Base-by-base conservation (phyloP, 345 rosid genomes). In the Aquilaria sinensis region DNA sequence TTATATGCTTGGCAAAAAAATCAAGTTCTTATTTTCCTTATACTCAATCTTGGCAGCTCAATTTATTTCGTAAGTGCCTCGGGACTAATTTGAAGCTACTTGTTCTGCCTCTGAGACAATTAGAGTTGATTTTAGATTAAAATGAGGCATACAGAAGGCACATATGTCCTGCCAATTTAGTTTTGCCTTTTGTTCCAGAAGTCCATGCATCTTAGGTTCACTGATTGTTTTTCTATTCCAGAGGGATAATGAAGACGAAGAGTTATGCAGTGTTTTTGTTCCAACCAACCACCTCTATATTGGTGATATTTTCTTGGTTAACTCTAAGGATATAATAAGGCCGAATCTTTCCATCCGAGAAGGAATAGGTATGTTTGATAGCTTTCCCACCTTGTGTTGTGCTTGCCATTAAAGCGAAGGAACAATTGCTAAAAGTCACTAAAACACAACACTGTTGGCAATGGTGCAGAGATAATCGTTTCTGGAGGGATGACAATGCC, bases 401-500 rank as follows among this genome's bases (percentile, higher is more conserved):
- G 53, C 32, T 53, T 9, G 43, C n/a, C 59, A 15, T 10, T 14
- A 46, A 14, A 23, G 41, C 37, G 13, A 29, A 37, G 66, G 34
- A 63, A 23, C 33, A 23, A 56, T 34, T 41, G 47, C 8, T 52
- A n/a, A 31, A 52, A 12, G 34, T 43, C n/a, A 10, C 6, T 16
- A 0, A 3, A 10, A 9, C 30, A 7, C 37, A 0, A 10, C n/a
- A 12, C 9, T 47, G 11, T 41, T 10, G 50, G 29, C 51, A 9
- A 58, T 67, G 14, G 60, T 72, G 74, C 82, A 85, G 88, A 85
- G 80, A 83, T 85, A 55, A 85, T 85, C 10, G 92, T 83, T 30
- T 85, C 88, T 0, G 83, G 86, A 16, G 88, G 92, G 1, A 83
- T 85, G 88, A 75, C 92, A 33, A 85, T 85, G 92, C 92, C 92